These are phyloP conservation scores for Saccharomycopsis fibuligera DNA, from an alignment of 805 yeast genomes.

Conservation along the genomic window DNA sequence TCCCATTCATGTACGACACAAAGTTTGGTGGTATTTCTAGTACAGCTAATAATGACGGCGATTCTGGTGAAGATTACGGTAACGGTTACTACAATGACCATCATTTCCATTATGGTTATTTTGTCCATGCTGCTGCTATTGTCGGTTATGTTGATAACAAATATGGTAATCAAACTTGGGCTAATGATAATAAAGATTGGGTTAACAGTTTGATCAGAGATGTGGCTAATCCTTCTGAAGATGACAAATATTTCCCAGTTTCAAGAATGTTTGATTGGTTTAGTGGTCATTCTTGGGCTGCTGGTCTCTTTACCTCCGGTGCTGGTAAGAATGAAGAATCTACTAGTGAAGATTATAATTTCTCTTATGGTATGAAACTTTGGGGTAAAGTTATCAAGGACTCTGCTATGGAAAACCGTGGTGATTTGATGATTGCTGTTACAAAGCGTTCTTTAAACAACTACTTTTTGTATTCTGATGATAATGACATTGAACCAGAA, in stretches of 20 bases:
- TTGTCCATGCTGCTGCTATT: conserved; percentile 55
- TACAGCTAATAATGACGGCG: conserved; percentile 39
- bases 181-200: conserved; percentile 44
- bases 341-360: conserved; percentile 64
- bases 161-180: conserved; percentile 37
- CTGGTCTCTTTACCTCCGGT: conserved; percentile 53
- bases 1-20: conserved; percentile 46
- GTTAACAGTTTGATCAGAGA: conserved; percentile 59
- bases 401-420: conserved; percentile 44
- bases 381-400: conserved; percentile 62
- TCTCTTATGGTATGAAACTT: conserved; percentile 59
- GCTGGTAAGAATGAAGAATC: conserved; percentile 73
- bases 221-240: conserved; percentile 53
- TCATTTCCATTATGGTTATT: conserved; percentile 53
- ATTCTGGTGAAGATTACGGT: conserved; percentile 43
- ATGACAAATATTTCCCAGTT: conserved; percentile 55
- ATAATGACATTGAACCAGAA: conserved; percentile 46
- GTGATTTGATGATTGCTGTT: conserved; percentile 52
- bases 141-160: conserved; percentile 56
- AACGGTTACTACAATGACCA: conserved; percentile 49
- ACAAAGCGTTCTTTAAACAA: conserved; percentile 47
- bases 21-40: conserved; percentile 45
- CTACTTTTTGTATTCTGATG: conserved; percentile 46
- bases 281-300: conserved; percentile 72
- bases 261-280: conserved; percentile 66